phyloP scores from a whole-genome alignment of 352 stramenopile species.

The Phytophthora multivora region DNA sequence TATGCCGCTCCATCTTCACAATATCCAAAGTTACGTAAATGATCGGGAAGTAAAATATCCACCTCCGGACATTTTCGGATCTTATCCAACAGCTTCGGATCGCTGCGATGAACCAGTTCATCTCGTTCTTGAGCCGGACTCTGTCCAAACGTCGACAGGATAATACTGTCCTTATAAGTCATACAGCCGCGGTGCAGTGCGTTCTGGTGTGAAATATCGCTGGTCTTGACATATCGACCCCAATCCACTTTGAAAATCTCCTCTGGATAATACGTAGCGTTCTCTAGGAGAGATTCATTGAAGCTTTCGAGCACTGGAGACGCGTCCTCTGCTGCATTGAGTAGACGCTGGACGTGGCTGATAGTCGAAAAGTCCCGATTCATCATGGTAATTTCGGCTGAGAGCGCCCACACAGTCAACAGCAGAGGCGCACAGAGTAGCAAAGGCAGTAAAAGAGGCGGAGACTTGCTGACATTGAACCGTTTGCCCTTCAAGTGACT shows the following conservation, averaged over 20 bases:
- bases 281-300: slow-evolving; percentile 12
- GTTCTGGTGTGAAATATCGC: slow-evolving; percentile 46
- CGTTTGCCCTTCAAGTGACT: background rate
- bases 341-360: slow-evolving; percentile 10
- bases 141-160: slow-evolving; percentile 43
- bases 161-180: slow-evolving; percentile 43
- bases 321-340: slow-evolving; percentile 21
- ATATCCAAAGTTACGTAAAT: slow-evolving; percentile 63
- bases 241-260: slow-evolving; percentile 38
- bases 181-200: slow-evolving; percentile 46
- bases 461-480: slow-evolving; percentile 3
- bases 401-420: slow-evolving; percentile 22
- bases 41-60: slow-evolving; percentile 61
- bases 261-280: slow-evolving; percentile 45
- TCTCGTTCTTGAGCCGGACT: slow-evolving; percentile 2
- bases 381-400: slow-evolving; percentile 15
- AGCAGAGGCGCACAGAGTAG: slow-evolving; percentile 17
- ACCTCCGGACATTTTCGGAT: slow-evolving; percentile 59
- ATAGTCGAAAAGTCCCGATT: slow-evolving; percentile 5
- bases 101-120: slow-evolving; percentile 32
- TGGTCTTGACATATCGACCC: slow-evolving; percentile 23
- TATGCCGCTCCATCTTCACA: slow-evolving; percentile 74
- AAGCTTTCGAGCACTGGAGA: slow-evolving; percentile 14
- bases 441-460: slow-evolving; percentile 11
- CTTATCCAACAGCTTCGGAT: slow-evolving; percentile 45